Conservation (phyloP, 345 rosid genomes). For the Psidium friedrichsthalianum region DNA sequence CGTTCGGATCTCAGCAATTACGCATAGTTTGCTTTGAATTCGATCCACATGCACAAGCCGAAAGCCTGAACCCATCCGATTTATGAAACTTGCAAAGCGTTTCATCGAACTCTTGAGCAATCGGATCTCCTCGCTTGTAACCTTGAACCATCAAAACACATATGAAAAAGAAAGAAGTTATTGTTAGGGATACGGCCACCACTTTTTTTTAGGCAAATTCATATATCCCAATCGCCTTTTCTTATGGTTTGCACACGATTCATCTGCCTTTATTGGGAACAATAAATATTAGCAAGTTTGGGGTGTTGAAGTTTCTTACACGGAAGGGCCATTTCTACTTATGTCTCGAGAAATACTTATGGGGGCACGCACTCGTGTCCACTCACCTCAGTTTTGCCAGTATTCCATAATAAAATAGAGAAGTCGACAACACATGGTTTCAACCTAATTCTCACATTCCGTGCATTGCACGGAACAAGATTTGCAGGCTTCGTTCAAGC, state of each 20-base stretch:
- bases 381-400: no score
- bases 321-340: no score
- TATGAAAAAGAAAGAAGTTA: background rate
- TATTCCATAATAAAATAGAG: no score
- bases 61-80: fast-evolving
- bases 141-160: background rate
- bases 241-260: background rate
- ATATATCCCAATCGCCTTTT: background rate
- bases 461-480: no score
- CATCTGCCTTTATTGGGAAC: no score
- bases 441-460: no score
- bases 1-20: background rate
- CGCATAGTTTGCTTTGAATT: background rate
- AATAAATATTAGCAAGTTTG: no score
- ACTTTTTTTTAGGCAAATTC: background rate
- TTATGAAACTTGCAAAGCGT: background rate
- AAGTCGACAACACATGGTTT: no score
- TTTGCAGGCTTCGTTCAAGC: no score
- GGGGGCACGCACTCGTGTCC: no score
- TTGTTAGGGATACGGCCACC: background rate
- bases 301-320: no score
- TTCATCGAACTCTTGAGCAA: background rate
- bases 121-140: background rate
- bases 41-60: background rate
- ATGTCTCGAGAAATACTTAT: no score